phyloP scores from a whole-genome alignment of 2,329 filamentous ascomycete genomes.

The Pseudopithomyces maydicus region DNA sequence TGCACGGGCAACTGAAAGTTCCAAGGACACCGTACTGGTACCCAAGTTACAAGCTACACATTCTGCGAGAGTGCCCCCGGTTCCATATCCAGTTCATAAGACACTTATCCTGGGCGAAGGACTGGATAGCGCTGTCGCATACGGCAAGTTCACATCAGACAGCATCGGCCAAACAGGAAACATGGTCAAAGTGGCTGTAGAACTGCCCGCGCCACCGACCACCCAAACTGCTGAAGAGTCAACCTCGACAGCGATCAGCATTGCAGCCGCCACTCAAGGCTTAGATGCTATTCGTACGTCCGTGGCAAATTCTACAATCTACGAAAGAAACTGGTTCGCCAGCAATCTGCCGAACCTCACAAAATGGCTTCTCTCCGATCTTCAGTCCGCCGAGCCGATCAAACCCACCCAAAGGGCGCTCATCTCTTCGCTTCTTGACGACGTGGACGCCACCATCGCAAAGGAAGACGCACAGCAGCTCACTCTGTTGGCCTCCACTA shows the following conservation, averaged over 20 bases:
- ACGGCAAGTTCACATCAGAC: conserved; percentile 46
- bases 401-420: conserved; percentile 71
- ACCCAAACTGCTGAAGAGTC: conserved; percentile 28
- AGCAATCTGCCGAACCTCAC: conserved; percentile 70
- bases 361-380: conserved; percentile 63
- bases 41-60: conserved; percentile 69
- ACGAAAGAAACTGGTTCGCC: conserved; percentile 74
- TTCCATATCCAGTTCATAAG: conserved; percentile 84
- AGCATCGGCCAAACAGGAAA: conserved; percentile 46
- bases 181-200: conserved; percentile 62
- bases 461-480: conserved; percentile 53
- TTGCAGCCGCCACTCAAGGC: conserved; percentile 65
- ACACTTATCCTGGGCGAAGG: conserved; percentile 76
- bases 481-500: conserved; percentile 35
- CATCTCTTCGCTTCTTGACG: conserved; percentile 68
- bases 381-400: conserved; percentile 50
- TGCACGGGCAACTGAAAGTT: conserved; percentile 41
- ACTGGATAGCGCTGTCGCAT: conserved; percentile 67
- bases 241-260: conserved; percentile 60
- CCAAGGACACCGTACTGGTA: conserved; percentile 73
- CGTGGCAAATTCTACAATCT: conserved; percentile 70
- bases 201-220: conserved; percentile 55
- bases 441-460: conserved; percentile 58
- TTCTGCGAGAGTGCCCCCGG: conserved; percentile 66
- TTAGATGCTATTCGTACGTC: conserved; percentile 71